Evolutionary conservation across 2,329 filamentous ascomycete genomes (phyloP), one percentile per base, ranked within the genome.

Genomic region (Cercospora zeina): DNA sequence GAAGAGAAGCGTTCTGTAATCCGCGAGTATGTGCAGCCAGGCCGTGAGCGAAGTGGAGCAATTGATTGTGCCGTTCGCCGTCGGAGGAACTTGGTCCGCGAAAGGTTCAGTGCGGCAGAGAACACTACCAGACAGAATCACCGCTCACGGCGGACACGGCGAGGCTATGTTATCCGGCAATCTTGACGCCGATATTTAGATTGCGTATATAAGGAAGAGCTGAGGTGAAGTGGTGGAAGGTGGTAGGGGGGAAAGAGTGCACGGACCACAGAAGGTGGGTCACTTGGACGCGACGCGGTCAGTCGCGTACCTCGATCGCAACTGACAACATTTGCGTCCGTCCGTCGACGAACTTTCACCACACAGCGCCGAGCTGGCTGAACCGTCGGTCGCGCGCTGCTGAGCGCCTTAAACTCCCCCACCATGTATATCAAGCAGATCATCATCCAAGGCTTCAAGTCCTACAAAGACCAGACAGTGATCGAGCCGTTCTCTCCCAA

Each of bases 341-440:
- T 21, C 4, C 31, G n/a, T 34, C 49, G 27, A 53, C 49, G 16
- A 27, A 21, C 34, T 31, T 53, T 33, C 49, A 19, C 30, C 31
- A 55, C 19, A 39, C 19, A 36, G 33, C 47, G 50, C 10, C 21
- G 33, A 37, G 31, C 56, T 59, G 56, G 56, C 47, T 36, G 30
- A 51, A 11, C 11, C 34, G 10, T 34, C 16, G 30, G 21, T 7
- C 5, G n/a, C 33, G 56, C 56, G 56, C 56, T 47, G 11, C n/a
- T 39, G 47, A 59, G 56, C 56, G 56, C 56, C 30, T 30, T 3
- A 54, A 54, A 24, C 14, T 39, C 62, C 54, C 37, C 30, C 58
- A 59, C 47, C 30, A 96, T 97, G 93, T 95, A 96, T 82, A 97
- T 99, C 85, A 99, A 99, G 79, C 95, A 99, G 82, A 97, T 97